Conservation (phyloP, 106 monocot species). For the Allium fistulosum region DNA sequence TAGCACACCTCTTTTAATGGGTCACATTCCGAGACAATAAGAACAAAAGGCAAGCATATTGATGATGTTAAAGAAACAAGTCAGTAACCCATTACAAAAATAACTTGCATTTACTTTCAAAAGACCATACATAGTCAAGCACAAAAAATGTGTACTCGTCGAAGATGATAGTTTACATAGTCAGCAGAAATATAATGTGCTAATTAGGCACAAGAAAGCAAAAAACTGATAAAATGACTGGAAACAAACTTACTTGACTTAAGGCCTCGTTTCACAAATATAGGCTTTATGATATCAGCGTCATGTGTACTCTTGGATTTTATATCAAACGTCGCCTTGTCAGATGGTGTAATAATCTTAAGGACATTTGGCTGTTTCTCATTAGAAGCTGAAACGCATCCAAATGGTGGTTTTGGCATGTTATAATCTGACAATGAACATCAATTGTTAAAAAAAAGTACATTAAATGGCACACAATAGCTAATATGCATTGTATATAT, state of each 20-base stretch:
- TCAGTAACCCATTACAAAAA: no score
- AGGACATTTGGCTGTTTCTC: slow-evolving; percentile 2
- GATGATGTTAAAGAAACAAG: no score
- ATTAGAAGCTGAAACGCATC: background rate
- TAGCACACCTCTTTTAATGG: no score
- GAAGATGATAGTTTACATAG: no score
- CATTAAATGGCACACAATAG: background rate
- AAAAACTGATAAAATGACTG: background rate
- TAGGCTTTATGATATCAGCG: background rate
- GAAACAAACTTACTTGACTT: slow-evolving; percentile 13
- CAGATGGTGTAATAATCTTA: background rate
- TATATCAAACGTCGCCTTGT: background rate
- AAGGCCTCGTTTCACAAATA: background rate
- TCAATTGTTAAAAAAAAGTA: background rate
- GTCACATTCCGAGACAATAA: no score
- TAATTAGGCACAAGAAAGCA: no score
- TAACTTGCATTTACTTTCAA: no score
- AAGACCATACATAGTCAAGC: no score
- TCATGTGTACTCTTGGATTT: background rate
- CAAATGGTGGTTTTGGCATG: slow-evolving; percentile 32
- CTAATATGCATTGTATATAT: no score
- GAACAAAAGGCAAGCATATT: no score
- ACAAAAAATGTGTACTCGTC: no score
- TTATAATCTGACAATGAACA: slow-evolving; percentile 34
- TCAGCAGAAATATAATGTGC: no score